phyloP scores from a whole-genome alignment of 2,329 filamentous ascomycete genomes.

The Hyphodiscus sp. region DNA sequence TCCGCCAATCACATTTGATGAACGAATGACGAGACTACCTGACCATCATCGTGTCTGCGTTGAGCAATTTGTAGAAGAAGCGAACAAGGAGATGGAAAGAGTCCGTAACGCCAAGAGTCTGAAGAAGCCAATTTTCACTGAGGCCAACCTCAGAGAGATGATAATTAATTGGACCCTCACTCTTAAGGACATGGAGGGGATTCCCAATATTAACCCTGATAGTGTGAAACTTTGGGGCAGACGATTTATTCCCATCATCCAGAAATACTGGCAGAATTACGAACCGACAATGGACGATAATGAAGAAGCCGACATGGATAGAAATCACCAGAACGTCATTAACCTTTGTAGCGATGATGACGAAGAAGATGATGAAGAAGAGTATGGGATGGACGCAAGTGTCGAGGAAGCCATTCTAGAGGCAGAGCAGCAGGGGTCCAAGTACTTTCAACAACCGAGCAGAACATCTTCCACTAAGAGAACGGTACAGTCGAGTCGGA shows the following conservation, averaged over 20 bases:
- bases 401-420: neutral
- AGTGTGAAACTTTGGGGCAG: slow-evolving; percentile 57
- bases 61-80: slow-evolving; percentile 57
- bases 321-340: slow-evolving; percentile 40
- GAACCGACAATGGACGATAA: slow-evolving; percentile 39
- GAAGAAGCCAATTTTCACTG: slow-evolving; percentile 57
- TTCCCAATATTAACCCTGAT: slow-evolving; percentile 55
- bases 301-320: slow-evolving; percentile 24
- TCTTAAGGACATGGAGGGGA: slow-evolving; percentile 53
- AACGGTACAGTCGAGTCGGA: neutral
- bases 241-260: slow-evolving; percentile 54
- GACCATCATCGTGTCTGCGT: slow-evolving; percentile 58
- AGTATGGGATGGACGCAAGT: slow-evolving; percentile 5
- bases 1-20: slow-evolving; percentile 52
- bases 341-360: slow-evolving; percentile 41
- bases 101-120: slow-evolving; percentile 54
- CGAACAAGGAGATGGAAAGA: slow-evolving; percentile 51
- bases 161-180: slow-evolving; percentile 60
- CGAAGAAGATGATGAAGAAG: slow-evolving; percentile 18
- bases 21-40: slow-evolving; percentile 46
- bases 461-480: neutral
- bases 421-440: slow-evolving; percentile 7
- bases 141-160: slow-evolving; percentile 66
- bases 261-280: slow-evolving; percentile 41
- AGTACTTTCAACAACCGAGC: slow-evolving; percentile 5